Evolutionary conservation across 768 basidiomycete species (phyloP).

Genomic region (Amyloporia xantha): DNA sequence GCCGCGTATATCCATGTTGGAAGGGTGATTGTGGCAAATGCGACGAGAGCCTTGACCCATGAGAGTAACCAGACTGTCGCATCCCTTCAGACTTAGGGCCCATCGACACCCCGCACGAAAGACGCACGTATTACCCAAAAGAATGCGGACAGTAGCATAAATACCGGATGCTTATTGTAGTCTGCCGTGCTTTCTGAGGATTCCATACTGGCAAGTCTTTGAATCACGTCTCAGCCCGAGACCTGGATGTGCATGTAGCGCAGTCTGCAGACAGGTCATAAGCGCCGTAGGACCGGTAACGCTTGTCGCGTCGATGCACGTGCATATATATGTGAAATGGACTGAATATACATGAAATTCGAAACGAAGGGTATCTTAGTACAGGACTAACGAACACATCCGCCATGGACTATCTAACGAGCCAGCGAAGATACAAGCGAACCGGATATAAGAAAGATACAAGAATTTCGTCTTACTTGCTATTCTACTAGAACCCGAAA

Average conservation of each 20-base stretch:
- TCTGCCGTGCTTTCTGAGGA: constrained; percentile 14
- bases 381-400: neutral
- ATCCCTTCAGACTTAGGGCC: constrained; percentile 4
- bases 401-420: neutral
- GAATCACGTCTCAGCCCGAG: too few species aligned
- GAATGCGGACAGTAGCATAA: constrained; percentile 71
- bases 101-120: too few species aligned
- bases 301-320: too few species aligned
- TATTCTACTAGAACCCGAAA: constrained; percentile 33
- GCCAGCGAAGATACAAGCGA: neutral
- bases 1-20: constrained; percentile 73
- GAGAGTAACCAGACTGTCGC: constrained; percentile 72
- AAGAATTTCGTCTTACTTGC: neutral
- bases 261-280: too few species aligned
- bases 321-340: too few species aligned
- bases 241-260: too few species aligned
- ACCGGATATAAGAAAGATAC: neutral
- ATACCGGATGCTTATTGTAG: constrained; percentile 57
- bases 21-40: constrained; percentile 76
- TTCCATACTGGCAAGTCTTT: constrained; percentile 5
- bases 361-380: neutral
- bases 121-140: constrained; percentile 80
- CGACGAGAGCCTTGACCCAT: constrained; percentile 66
- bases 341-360: neutral
- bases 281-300: too few species aligned